Evolutionary conservation across 2,329 filamentous ascomycete genomes (phyloP).

Genomic region (Colletotrichum navitas): DNA sequence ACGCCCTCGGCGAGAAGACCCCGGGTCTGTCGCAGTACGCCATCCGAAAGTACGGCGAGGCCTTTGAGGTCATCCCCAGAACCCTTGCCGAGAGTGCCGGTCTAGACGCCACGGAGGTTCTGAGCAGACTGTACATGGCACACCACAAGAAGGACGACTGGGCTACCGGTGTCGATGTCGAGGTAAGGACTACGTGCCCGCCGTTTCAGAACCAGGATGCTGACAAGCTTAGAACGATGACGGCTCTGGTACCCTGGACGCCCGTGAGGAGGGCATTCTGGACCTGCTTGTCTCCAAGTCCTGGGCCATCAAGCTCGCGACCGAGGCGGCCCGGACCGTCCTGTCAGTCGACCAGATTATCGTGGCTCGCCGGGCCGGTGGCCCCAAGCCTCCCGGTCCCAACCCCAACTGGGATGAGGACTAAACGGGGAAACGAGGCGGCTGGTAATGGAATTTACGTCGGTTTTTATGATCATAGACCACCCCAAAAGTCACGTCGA

Average conservation of each 20-base stretch:
- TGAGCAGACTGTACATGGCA: conserved; percentile 91
- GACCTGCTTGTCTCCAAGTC: conserved; percentile 93
- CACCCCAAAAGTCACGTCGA: conserved; percentile 41
- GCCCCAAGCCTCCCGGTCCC: conserved; percentile 94
- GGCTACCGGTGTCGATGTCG: conserved; percentile 93
- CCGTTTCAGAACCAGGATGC: background rate
- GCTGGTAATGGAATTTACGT: conserved; percentile 38
- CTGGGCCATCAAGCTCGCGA: conserved; percentile 97
- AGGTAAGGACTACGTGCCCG: conserved; percentile 62
- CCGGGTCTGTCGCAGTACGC: conserved; percentile 94
- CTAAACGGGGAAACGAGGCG: conserved; percentile 51
- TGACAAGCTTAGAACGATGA: conserved; percentile 73
- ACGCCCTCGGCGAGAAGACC: conserved; percentile 90
- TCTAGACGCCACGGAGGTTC: conserved; percentile 95
- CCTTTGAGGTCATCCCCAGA: conserved; percentile 95
- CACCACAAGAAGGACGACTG: conserved; percentile 91
- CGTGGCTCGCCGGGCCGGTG: conserved; percentile 95
- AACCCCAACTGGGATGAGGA: conserved; percentile 83
- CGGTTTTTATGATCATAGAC: conserved; percentile 42
- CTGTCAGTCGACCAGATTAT: conserved; percentile 99
- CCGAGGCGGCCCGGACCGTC: conserved; percentile 92
- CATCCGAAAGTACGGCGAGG: conserved; percentile 97
- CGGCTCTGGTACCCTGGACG: conserved; percentile 84
- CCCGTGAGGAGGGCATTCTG: conserved; percentile 88
- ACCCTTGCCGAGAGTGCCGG: conserved; percentile 95